phyloP scores from a whole-genome alignment of 306 rosid genomes.

The Cicer bijugum region DNA sequence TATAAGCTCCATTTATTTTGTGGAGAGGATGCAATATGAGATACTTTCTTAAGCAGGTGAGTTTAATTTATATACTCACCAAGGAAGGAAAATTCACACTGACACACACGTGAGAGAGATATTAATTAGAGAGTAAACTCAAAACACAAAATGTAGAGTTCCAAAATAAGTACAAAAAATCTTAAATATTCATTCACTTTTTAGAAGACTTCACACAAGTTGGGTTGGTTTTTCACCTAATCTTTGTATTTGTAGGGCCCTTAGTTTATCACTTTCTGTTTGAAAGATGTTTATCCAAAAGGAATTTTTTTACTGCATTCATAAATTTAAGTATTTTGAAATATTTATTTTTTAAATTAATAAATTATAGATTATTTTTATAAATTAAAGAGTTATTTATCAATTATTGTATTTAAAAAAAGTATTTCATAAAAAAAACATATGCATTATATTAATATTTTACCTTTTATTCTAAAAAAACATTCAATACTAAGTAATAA shows the following conservation, averaged over 20 bases:
- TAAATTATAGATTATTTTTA: too few species aligned
- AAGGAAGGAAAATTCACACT: slow-evolving; percentile 20
- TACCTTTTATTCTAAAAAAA: too few species aligned
- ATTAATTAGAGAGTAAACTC: slow-evolving; percentile 46
- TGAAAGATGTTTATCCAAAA: slow-evolving; percentile 18
- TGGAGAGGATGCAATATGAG: slow-evolving; percentile 30
- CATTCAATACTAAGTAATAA: too few species aligned
- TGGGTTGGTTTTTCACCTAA: slow-evolving; percentile 58
- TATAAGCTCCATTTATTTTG: slow-evolving; percentile 45
- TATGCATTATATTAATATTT: too few species aligned
- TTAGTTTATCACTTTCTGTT: slow-evolving; percentile 39
- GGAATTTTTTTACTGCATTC: too few species aligned
- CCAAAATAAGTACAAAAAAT: slow-evolving; percentile 56
- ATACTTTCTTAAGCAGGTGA: slow-evolving; percentile 37
- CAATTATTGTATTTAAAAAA: too few species aligned
- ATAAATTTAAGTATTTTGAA: too few species aligned
- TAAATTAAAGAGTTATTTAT: too few species aligned
- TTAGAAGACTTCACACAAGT: slow-evolving; percentile 56
- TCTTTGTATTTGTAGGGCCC: slow-evolving; percentile 51
- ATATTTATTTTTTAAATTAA: too few species aligned
- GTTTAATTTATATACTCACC: slow-evolving; percentile 49
- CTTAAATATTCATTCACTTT: slow-evolving; percentile 49
- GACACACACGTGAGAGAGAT: background rate
- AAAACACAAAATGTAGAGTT: slow-evolving; percentile 66
- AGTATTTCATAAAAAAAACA: too few species aligned